Conservation (phyloP, 2,329 filamentous ascomycete species). For the Verticillium nubilum region DNA sequence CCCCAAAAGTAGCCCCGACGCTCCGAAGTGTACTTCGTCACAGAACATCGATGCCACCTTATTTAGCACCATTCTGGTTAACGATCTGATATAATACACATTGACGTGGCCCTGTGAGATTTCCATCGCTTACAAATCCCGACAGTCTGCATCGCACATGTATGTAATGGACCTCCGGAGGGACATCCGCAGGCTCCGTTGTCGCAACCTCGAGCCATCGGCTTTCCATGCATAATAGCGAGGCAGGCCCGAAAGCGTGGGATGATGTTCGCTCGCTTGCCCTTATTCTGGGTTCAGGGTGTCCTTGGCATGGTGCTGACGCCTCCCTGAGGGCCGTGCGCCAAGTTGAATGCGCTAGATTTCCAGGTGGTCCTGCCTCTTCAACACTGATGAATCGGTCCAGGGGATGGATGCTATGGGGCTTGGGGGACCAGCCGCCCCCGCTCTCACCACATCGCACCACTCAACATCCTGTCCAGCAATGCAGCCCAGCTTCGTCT, state of each 20-base stretch:
- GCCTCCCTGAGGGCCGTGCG: not conserved
- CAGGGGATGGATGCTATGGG: no score
- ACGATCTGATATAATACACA: no score
- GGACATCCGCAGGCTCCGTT: not conserved
- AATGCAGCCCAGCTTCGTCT: not conserved
- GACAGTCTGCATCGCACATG: no score
- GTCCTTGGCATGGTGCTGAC: not conserved
- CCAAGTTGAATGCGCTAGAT: not conserved
- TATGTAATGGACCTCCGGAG: not conserved
- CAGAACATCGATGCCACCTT: no score
- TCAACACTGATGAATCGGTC: no score
- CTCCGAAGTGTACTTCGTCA: no score
- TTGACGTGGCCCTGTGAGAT: no score
- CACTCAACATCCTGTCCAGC: not conserved
- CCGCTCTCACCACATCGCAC: not conserved
- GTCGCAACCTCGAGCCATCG: not conserved
- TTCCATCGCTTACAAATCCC: no score
- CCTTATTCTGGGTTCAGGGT: not conserved
- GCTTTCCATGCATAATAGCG: not conserved
- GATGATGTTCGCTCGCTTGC: not conserved
- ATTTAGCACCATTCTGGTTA: no score
- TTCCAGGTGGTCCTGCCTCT: not conserved
- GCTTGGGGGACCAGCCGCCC: not conserved
- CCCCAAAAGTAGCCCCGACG: not conserved
- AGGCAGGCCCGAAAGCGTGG: not conserved